Conservation (phyloP, 441 rosid species). For the Metrosideros polymorpha region DNA sequence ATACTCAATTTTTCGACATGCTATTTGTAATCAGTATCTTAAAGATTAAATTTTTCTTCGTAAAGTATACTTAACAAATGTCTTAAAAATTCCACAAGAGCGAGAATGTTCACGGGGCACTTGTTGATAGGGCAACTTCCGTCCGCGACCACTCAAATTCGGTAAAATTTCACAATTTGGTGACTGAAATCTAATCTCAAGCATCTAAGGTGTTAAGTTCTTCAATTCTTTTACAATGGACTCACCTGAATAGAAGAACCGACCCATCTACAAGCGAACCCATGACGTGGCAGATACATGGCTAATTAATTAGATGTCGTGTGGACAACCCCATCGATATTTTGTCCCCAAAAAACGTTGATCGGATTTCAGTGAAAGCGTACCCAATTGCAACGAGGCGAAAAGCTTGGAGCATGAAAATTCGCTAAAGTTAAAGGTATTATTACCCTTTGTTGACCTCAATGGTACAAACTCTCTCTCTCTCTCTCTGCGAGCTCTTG, state of each 20-base stretch:
- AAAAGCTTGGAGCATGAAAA: neutral
- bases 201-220: neutral
- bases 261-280: neutral
- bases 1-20: neutral
- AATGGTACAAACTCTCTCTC: neutral
- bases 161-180: neutral
- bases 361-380: neutral
- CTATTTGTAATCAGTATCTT: too few relatives aligned
- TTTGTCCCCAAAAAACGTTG: neutral
- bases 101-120: too few relatives aligned
- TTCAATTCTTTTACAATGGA: neutral
- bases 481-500: neutral
- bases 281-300: neutral
- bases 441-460: neutral
- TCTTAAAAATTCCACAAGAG: too few relatives aligned
- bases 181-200: too few relatives aligned
- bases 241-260: neutral
- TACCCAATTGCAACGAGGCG: neutral
- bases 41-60: too few relatives aligned
- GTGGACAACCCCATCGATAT: neutral
- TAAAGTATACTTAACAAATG: too few relatives aligned
- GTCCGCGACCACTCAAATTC: too few relatives aligned
- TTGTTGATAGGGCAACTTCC: too few relatives aligned
- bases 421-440: neutral
- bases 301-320: neutral